Conservation (phyloP, 306 rosid genomes). For the Purshia tridentata region DNA sequence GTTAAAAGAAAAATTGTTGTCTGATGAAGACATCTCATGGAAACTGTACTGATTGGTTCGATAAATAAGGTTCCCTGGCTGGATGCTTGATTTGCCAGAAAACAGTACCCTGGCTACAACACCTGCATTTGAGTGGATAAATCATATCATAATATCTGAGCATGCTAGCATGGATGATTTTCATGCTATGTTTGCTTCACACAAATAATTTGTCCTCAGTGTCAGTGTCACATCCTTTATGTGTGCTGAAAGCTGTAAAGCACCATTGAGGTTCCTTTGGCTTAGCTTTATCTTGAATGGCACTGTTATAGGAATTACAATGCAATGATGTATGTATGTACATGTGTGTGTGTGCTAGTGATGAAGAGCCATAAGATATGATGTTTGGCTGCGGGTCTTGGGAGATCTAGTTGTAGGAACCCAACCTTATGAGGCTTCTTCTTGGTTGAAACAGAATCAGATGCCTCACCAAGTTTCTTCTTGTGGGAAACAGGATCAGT, state of each 20-base stretch:
- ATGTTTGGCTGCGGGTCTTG: constrained; percentile 15
- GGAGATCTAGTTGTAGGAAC: constrained; percentile 33
- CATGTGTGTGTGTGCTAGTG: constrained; percentile 11
- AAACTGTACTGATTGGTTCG: constrained; percentile 6
- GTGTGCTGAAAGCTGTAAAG: constrained; percentile 21
- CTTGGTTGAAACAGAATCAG: constrained; percentile 39
- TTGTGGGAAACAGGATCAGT: constrained; percentile 39
- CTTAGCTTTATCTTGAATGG: constrained; percentile 17
- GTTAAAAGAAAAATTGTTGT: neutral
- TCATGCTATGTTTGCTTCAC: neutral
- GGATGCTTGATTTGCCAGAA: constrained; percentile 18
- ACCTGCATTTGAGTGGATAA: neutral
- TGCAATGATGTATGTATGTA: constrained; percentile 1
- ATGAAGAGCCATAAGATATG: constrained; percentile 14
- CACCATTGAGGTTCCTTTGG: neutral
- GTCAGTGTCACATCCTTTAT: constrained; percentile 6
- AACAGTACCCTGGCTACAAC: constrained; percentile 2
- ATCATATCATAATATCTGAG: neutral
- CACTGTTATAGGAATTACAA: neutral
- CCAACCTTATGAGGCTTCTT: constrained; percentile 76
- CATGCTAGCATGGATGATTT: neutral
- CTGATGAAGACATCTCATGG: constrained; percentile 10
- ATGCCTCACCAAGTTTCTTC: constrained; percentile 21
- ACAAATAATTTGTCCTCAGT: neutral
- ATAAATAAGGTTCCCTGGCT: constrained; percentile 1